A percentile compares a stretch with the other conserved stretches of the same genome.
Conservation (phyloP, 106 monocot genomes). For the Dendrobium officinale region DNA sequence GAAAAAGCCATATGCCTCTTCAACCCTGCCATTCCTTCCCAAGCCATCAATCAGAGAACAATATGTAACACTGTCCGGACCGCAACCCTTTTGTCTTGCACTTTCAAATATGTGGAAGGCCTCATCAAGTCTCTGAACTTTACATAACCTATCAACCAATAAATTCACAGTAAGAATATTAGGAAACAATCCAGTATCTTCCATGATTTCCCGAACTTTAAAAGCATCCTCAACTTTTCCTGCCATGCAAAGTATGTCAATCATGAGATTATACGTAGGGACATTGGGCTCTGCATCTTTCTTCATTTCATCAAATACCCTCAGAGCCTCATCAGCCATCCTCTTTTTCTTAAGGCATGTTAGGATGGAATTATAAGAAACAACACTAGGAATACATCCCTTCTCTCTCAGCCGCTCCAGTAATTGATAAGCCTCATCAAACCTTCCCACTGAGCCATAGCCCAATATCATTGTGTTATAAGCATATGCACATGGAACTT, state of each 20-base stretch:
- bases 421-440: constrained; percentile 68
- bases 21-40: constrained; percentile 71
- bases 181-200: constrained; percentile 71
- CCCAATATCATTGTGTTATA: constrained; percentile 99
- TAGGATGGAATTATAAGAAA: constrained; percentile 91
- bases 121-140: constrained; percentile 65
- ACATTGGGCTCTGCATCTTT: constrained; percentile 86
- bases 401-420: constrained; percentile 84
- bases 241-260: constrained; percentile 66
- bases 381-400: constrained; percentile 95
- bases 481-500: constrained; percentile 87
- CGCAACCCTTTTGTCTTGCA: constrained; percentile 46
- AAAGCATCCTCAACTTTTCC: constrained; percentile 69
- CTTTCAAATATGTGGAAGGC: constrained; percentile 64
- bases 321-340: constrained; percentile 66
- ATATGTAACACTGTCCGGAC: constrained; percentile 68
- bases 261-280: constrained; percentile 76
- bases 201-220: constrained; percentile 56
- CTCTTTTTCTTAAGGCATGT: constrained; percentile 82
- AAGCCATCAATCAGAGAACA: constrained; percentile 93
- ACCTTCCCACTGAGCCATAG: constrained; percentile 80
- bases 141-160: constrained; percentile 89
- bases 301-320: constrained; percentile 82
- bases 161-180: constrained; percentile 81
- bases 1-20: constrained; percentile 79